phyloP scores from a whole-genome alignment of 495 filamentous ascomycete genomes.

The Friedmanniomyces simplex region DNA sequence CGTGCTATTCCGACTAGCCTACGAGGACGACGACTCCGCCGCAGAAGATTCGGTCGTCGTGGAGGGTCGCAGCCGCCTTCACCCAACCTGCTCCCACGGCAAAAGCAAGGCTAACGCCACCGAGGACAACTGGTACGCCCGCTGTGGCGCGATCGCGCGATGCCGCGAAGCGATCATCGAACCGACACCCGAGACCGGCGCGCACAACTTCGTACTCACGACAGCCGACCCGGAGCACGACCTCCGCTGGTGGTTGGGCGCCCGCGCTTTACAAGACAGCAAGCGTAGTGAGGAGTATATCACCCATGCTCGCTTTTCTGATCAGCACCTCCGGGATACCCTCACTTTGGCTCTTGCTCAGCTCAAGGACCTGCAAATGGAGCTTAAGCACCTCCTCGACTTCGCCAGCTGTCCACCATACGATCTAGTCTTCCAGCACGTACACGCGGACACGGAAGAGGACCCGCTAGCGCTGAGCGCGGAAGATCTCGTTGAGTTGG shows the following conservation, averaged over 20 bases:
- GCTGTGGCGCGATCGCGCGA: background rate
- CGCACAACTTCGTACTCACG: background rate
- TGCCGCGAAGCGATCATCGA: background rate
- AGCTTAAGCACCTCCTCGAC: background rate
- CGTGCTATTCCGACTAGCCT: too few relatives aligned
- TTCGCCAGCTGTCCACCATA: background rate
- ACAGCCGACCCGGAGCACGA: background rate
- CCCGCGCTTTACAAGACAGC: background rate
- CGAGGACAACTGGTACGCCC: background rate
- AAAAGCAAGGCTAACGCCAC: background rate
- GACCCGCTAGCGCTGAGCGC: background rate
- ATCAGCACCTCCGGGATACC: background rate
- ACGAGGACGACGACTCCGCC: background rate
- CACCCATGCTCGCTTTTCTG: background rate
- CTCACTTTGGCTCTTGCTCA: background rate
- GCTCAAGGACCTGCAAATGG: background rate
- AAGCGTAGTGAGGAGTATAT: background rate
- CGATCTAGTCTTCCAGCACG: background rate
- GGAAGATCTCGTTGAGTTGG: too few relatives aligned
- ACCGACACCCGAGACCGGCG: background rate
- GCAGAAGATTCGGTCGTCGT: background rate
- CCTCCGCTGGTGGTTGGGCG: background rate
- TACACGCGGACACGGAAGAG: background rate
- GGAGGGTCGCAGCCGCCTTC: background rate
- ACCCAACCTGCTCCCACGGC: background rate